A percentile compares a stretch with the other conserved stretches of the same genome.
phyloP scores from a whole-genome alignment of 148 eudicot species.

The Diospyros lotus region DNA sequence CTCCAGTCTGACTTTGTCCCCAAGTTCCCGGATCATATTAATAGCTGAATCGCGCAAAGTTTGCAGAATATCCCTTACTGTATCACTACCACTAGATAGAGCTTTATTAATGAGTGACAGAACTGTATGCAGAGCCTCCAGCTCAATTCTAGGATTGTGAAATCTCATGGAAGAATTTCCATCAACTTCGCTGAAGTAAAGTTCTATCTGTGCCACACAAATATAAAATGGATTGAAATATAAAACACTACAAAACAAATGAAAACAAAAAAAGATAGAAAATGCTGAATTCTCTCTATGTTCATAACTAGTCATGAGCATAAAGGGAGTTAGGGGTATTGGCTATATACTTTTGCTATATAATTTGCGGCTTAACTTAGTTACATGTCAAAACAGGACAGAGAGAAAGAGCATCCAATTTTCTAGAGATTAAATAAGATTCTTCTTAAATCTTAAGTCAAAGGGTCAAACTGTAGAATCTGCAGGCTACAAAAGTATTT shows the following conservation, averaged over 20 bases:
- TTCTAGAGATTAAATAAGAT: conserved; percentile 8
- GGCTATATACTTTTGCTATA: neutral
- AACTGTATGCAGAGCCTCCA: conserved; percentile 66
- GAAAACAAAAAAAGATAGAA: too few species aligned
- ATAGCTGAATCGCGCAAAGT: conserved; percentile 34
- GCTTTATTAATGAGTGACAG: conserved; percentile 42
- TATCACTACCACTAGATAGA: conserved; percentile 19
- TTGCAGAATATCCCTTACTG: conserved; percentile 18
- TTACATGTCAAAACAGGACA: neutral
- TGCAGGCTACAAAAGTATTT: neutral
- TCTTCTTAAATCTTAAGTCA: neutral
- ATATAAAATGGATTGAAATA: too few species aligned
- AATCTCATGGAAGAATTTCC: conserved; percentile 22
- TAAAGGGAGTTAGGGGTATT: neutral
- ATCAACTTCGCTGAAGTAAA: conserved; percentile 58
- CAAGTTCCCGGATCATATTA: conserved; percentile 39
- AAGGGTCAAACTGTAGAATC: neutral
- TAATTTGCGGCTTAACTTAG: neutral
- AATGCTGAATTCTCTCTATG: neutral
- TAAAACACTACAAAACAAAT: too few species aligned
- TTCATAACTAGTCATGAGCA: neutral
- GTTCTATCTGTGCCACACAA: conserved; percentile 57
- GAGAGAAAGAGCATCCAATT: neutral
- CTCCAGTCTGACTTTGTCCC: conserved; percentile 32
- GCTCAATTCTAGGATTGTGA: conserved; percentile 69